These are phyloP conservation scores for Tricholoma sp. DNA, from an alignment of 768 basidiomycete genomes.

Conservation along the genomic window DNA sequence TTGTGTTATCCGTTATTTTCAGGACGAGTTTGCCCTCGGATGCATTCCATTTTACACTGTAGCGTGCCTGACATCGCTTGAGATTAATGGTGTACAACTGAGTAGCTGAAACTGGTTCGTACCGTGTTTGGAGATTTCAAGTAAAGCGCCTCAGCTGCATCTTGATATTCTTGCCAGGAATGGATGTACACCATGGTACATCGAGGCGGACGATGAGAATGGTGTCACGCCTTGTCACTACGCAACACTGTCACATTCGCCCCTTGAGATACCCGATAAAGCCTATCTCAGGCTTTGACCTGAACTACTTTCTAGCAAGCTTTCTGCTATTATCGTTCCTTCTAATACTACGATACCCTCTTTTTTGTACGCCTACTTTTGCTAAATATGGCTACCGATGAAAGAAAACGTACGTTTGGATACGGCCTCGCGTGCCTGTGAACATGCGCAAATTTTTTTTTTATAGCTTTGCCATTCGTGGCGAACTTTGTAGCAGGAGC, in stretches of 20 bases:
- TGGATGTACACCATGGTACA: conserved; percentile 83
- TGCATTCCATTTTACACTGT: conserved; percentile 88
- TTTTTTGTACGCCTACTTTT: background rate
- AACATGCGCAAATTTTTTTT: background rate
- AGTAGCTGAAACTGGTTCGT: conserved; percentile 19
- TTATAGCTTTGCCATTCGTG: conserved; percentile 71
- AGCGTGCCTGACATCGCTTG: conserved; percentile 58
- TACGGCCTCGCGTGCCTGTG: background rate
- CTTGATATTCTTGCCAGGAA: conserved; percentile 87
- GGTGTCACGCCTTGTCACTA: conserved; percentile 17
- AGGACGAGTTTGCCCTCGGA: conserved; percentile 84
- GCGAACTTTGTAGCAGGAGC: conserved; percentile 95
- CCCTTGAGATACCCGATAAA: conserved; percentile 23
- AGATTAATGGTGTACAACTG: conserved; percentile 4
- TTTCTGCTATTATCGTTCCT: background rate
- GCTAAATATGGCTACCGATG: conserved; percentile 20
- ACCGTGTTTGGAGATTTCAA: conserved; percentile 74
- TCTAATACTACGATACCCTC: conserved; percentile 2
- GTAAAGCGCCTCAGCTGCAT: conserved; percentile 86
- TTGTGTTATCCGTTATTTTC: conserved; percentile 89
- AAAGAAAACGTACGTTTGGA: conserved; percentile 27
- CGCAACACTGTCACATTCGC: conserved; percentile 1
- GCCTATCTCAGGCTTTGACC: conserved; percentile 8
- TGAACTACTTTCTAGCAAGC: background rate
- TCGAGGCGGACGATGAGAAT: conserved; percentile 25